A percentile compares a stretch with the other conserved stretches of the same genome.
Evolutionary conservation across 441 rosid genomes (phyloP).

Genomic region (Adansonia grandidieri): DNA sequence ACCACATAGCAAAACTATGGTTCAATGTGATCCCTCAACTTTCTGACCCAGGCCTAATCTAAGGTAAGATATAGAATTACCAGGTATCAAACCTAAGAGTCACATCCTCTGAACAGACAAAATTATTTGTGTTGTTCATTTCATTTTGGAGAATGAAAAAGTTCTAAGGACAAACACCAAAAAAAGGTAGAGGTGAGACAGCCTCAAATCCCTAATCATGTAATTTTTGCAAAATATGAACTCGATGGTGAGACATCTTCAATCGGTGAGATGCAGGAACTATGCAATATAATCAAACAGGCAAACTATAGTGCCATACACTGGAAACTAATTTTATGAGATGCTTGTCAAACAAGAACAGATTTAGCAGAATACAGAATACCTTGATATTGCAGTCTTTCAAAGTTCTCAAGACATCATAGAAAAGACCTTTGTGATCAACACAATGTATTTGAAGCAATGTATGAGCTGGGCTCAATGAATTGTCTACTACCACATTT

Average conservation of each 20-base stretch:
- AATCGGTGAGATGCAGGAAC: background rate
- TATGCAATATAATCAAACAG: background rate
- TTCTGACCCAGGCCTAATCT: background rate
- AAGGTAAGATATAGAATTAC: background rate
- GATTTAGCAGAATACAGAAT: background rate
- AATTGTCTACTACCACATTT: conserved; percentile 59
- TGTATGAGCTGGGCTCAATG: conserved; percentile 73
- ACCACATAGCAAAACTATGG: background rate
- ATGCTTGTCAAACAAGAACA: background rate
- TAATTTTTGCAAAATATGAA: background rate
- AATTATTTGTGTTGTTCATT: background rate
- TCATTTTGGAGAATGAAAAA: background rate
- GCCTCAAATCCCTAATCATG: background rate
- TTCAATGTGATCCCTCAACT: background rate
- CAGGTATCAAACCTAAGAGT: background rate
- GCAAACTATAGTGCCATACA: background rate
- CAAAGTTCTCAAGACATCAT: conserved; percentile 75
- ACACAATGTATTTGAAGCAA: conserved; percentile 71
- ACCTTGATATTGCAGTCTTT: conserved; percentile 86
- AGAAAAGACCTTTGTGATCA: conserved; percentile 81
- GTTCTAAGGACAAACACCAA: background rate
- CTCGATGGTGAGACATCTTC: background rate
- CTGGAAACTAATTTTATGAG: background rate
- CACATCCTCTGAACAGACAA: background rate
- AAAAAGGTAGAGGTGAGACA: background rate